phyloP scores from a whole-genome alignment of 2,329 filamentous ascomycete genomes.

The Verruconis gallopava region DNA sequence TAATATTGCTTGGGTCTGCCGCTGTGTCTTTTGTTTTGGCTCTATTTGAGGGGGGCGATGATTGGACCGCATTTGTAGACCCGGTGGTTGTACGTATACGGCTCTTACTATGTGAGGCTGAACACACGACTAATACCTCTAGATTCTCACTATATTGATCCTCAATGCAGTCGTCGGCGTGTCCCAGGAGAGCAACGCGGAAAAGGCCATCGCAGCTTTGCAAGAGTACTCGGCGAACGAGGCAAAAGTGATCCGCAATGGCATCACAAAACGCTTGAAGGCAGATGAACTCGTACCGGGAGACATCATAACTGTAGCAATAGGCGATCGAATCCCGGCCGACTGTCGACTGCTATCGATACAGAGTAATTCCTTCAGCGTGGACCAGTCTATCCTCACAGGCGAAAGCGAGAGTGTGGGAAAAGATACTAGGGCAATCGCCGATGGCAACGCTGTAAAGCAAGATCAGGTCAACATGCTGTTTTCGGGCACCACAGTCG shows the following conservation, averaged over 20 bases:
- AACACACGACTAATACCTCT: constrained; percentile 13
- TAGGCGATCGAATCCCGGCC: constrained; percentile 87
- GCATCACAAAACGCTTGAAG: constrained; percentile 68
- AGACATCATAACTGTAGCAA: constrained; percentile 74
- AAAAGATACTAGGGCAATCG: constrained; percentile 60
- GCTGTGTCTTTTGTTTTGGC: constrained; percentile 88
- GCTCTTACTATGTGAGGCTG: constrained; percentile 29
- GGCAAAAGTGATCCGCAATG: constrained; percentile 82
- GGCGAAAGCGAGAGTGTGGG: constrained; percentile 95
- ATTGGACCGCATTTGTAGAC: constrained; percentile 96
- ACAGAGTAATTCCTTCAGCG: constrained; percentile 91
- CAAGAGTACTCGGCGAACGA: constrained; percentile 99
- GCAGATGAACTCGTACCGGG: constrained; percentile 96
- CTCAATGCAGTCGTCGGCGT: constrained; percentile 96
- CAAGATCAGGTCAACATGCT: constrained; percentile 97
- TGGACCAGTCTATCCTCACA: constrained; percentile 94
- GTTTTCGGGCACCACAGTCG: constrained; percentile 95
- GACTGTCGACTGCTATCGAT: constrained; percentile 84
- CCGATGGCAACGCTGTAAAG: constrained; percentile 76
- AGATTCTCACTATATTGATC: constrained; percentile 94
- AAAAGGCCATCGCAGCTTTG: constrained; percentile 93
- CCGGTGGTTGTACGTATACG: constrained; percentile 68
- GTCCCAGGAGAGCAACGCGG: constrained; percentile 94
- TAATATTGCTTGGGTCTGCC: constrained; percentile 86
- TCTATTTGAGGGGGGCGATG: constrained; percentile 82